phyloP scores from a whole-genome alignment of 2,329 filamentous ascomycete genomes.

The Diaporthe capsici region DNA sequence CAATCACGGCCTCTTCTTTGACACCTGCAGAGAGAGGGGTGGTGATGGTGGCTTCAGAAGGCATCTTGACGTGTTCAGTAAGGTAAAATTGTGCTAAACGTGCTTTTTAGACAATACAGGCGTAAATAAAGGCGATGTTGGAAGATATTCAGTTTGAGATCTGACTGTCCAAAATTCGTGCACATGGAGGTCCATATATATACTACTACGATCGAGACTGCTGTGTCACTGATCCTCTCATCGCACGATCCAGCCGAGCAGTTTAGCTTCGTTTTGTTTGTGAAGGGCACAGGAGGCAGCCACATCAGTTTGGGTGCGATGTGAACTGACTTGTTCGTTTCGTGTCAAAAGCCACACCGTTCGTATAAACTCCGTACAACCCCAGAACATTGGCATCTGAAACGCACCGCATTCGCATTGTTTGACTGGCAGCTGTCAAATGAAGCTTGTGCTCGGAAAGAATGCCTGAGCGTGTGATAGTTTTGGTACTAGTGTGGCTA shows the following conservation, averaged over 20 bases:
- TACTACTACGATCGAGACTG: neutral
- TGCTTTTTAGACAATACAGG: neutral
- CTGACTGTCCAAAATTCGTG: neutral
- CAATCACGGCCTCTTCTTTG: neutral
- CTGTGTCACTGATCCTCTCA: neutral
- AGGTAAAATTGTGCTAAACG: neutral
- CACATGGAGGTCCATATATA: neutral
- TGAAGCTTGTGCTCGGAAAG: neutral
- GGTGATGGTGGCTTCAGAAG: conserved; percentile 15
- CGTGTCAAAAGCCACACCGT: conserved; percentile 7
- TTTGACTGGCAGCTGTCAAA: neutral
- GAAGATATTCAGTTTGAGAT: neutral
- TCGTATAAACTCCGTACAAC: neutral
- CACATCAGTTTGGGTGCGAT: neutral
- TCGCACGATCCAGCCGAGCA: neutral
- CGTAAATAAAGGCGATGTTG: neutral
- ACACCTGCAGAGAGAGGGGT: conserved; percentile 2
- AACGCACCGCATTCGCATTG: neutral
- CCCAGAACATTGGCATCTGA: neutral
- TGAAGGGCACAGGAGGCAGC: neutral
- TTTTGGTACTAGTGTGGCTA: neutral
- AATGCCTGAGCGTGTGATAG: conserved; percentile 1
- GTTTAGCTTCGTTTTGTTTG: neutral
- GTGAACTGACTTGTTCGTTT: neutral
- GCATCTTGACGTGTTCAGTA: neutral